Evolutionary conservation across 1,139 yeast species (phyloP).

Genomic region (Pichia sp.): DNA sequence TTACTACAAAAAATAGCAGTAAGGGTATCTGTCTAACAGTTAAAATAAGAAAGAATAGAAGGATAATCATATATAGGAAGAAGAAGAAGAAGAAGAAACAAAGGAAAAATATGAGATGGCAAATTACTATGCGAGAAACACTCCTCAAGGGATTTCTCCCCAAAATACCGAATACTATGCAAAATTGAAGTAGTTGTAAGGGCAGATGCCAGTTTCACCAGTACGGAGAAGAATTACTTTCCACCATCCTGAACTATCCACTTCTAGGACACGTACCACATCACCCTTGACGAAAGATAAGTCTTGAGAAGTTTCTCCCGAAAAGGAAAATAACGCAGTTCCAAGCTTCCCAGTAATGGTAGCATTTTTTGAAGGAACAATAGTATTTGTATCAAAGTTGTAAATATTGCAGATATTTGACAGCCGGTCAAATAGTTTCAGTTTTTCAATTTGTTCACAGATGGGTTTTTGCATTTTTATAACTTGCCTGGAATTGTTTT

Average conservation of each 20-base stretch:
- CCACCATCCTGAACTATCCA: slow-evolving; percentile 39
- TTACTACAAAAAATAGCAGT: neutral
- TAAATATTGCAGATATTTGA: neutral
- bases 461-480: slow-evolving; percentile 13
- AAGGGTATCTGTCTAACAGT: too few species aligned
- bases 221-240: slow-evolving; percentile 31
- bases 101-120: neutral
- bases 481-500: slow-evolving; percentile 13
- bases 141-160: too few species aligned
- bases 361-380: neutral
- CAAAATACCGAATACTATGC: slow-evolving; percentile 1
- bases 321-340: slow-evolving; percentile 35
- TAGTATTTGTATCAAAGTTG: neutral
- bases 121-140: neutral
- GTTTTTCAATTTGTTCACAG: slow-evolving; percentile 21
- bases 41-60: too few species aligned
- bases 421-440: slow-evolving; percentile 3
- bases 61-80: neutral
- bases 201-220: slow-evolving; percentile 37
- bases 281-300: slow-evolving; percentile 36
- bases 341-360: slow-evolving; percentile 16
- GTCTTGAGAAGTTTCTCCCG: slow-evolving; percentile 33
- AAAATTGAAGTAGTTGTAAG: slow-evolving; percentile 37
- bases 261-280: slow-evolving; percentile 31
- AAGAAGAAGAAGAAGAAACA: neutral